phyloP scores from a whole-genome alignment of 768 basidiomycete genomes.

The Suillus clintonianus region DNA sequence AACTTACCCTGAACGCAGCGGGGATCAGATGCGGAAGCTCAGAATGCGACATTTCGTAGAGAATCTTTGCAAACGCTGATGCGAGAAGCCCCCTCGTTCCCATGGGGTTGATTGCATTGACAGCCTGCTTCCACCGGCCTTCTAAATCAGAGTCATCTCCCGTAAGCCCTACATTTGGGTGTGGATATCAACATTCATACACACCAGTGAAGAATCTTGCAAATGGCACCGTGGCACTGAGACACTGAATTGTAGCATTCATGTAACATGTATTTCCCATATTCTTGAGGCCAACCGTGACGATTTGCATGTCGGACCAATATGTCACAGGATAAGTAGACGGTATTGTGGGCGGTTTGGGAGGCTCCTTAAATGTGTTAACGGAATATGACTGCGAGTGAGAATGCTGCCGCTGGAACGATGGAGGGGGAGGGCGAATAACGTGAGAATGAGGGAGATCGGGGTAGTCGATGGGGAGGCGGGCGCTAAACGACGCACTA shows the following conservation, averaged over 20 bases:
- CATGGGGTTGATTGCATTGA: conserved; percentile 84
- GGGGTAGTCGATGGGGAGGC: conserved; percentile 79
- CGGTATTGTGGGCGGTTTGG: conserved; percentile 64
- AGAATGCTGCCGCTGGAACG: conserved; percentile 75
- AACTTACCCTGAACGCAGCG: conserved; percentile 76
- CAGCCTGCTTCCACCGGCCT: conserved; percentile 76
- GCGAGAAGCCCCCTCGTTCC: conserved; percentile 87
- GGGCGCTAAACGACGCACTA: conserved; percentile 31
- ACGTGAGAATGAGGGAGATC: conserved; percentile 62
- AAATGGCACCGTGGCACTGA: conserved; percentile 93
- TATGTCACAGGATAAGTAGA: conserved; percentile 82
- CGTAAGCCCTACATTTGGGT: background rate
- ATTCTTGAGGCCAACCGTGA: conserved; percentile 88
- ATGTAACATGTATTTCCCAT: conserved; percentile 98
- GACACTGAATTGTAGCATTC: conserved; percentile 97
- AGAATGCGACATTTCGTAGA: conserved; percentile 87
- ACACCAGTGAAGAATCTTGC: conserved; percentile 88
- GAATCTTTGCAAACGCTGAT: conserved; percentile 76
- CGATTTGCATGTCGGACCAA: conserved; percentile 82
- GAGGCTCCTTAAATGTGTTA: conserved; percentile 35
- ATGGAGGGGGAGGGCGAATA: conserved; percentile 75
- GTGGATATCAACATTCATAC: conserved; percentile 19
- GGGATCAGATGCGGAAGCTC: conserved; percentile 84
- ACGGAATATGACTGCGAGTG: conserved; percentile 38
- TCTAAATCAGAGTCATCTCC: conserved; percentile 42